Conservation (phyloP, 2,329 filamentous ascomycete species). For the Nemania abortiva region DNA sequence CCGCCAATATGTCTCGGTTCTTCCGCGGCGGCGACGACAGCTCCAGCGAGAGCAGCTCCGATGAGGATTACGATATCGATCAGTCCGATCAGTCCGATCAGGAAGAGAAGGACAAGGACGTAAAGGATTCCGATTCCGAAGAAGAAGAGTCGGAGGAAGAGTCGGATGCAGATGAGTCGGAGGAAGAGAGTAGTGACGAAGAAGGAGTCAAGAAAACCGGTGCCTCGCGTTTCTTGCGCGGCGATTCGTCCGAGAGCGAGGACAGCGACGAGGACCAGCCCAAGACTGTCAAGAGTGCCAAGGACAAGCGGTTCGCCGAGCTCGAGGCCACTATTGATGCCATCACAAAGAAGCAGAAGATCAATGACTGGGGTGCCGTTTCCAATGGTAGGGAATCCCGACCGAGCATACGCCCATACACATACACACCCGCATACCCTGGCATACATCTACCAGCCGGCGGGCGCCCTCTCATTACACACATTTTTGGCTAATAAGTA, state of each 20-base stretch:
- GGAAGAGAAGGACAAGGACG: conserved; percentile 71
- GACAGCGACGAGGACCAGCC: conserved; percentile 88
- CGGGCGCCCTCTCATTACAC: not conserved
- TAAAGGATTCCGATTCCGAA: conserved; percentile 65
- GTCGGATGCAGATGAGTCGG: conserved; percentile 64
- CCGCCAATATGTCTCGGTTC: conserved; percentile 88
- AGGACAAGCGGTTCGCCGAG: conserved; percentile 96
- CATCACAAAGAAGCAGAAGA: conserved; percentile 98
- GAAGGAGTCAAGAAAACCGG: conserved; percentile 75
- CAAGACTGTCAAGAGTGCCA: conserved; percentile 94
- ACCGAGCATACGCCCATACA: not conserved
- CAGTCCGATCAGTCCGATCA: no score
- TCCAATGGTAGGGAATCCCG: conserved; percentile 75
- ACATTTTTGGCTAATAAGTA: not conserved
- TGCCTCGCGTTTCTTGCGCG: conserved; percentile 85
- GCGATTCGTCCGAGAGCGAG: conserved; percentile 79
- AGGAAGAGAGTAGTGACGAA: conserved; percentile 71
- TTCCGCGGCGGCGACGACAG: conserved; percentile 93
- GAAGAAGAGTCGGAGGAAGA: conserved; percentile 66
- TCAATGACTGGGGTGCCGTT: conserved; percentile 96
- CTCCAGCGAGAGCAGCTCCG: conserved; percentile 94
- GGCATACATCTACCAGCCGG: not conserved
- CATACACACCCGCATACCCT: not conserved
- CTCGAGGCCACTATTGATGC: conserved; percentile 88
- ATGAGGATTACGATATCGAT: conserved; percentile 99